Conservation (phyloP, 768 basidiomycete genomes). For the Lactarius hatsudake region DNA sequence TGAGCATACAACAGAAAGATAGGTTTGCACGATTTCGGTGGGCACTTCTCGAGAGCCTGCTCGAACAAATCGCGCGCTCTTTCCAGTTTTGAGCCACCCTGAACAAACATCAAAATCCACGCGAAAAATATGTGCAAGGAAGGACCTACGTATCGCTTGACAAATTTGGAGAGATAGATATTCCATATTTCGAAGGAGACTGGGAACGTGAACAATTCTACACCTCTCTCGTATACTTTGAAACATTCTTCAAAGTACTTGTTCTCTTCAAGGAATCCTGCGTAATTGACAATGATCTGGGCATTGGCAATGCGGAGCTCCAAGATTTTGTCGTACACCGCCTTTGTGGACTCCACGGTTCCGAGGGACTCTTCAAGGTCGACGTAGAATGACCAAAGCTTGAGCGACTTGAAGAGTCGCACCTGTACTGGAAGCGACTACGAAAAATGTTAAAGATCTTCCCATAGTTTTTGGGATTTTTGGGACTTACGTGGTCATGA, state of each 20-base stretch:
- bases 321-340: conserved; percentile 93
- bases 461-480: background rate
- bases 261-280: conserved; percentile 95
- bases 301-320: conserved; percentile 97
- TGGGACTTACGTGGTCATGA: conserved; percentile 82
- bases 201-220: conserved; percentile 96
- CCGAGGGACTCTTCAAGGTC: conserved; percentile 98
- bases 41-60: conserved; percentile 95
- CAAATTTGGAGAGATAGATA: conserved; percentile 95
- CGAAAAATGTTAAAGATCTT: background rate
- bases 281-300: conserved; percentile 96
- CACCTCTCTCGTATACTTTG: conserved; percentile 97
- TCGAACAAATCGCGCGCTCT: conserved; percentile 97
- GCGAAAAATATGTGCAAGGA: background rate
- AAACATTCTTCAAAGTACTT: conserved; percentile 98
- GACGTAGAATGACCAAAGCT: conserved; percentile 98
- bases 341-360: conserved; percentile 86
- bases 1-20: conserved; percentile 96
- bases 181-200: conserved; percentile 99
- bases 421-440: conserved; percentile 83
- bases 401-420: conserved; percentile 94
- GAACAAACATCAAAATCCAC: conserved; percentile 6
- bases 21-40: conserved; percentile 90
- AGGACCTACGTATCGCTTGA: conserved; percentile 84
- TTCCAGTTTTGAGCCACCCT: conserved; percentile 94